Percentiles rank a stretch among this genome's conserved stretches.
Evolutionary conservation across 2,329 filamentous ascomycete species (phyloP).

Genomic region (Bipolaris oryzae): DNA sequence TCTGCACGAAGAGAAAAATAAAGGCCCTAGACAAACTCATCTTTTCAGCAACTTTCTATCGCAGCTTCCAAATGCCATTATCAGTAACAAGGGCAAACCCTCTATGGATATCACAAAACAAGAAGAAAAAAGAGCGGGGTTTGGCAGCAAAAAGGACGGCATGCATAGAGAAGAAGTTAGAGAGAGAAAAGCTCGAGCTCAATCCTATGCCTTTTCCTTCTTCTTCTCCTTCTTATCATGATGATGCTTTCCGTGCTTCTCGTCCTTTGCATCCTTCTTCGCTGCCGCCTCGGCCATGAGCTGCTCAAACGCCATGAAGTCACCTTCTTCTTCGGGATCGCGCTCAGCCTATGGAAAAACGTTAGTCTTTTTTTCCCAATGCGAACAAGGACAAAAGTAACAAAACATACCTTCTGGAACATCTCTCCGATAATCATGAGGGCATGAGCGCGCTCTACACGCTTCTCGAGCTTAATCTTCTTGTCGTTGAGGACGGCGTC

Average conservation of each 20-base stretch:
- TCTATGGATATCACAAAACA: constrained; percentile 41
- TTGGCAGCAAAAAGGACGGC: neutral
- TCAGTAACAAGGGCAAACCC: constrained; percentile 11
- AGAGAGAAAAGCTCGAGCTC: neutral
- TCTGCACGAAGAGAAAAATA: too few species aligned
- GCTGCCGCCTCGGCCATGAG: constrained; percentile 94
- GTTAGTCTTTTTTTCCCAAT: neutral
- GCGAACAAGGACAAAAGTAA: neutral
- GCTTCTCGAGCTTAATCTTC: constrained; percentile 80
- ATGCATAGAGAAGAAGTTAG: neutral
- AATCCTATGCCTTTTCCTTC: constrained; percentile 31
- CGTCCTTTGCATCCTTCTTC: constrained; percentile 85
- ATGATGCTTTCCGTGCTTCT: constrained; percentile 76
- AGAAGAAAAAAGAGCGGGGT: constrained; percentile 14
- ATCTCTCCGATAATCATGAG: constrained; percentile 88
- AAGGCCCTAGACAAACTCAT: neutral
- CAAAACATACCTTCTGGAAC: constrained; percentile 74
- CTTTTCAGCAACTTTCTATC: neutral
- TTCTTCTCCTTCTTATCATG: constrained; percentile 44
- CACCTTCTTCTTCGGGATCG: constrained; percentile 93
- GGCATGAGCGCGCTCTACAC: constrained; percentile 88
- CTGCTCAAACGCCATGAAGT: constrained; percentile 98
- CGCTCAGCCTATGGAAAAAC: constrained; percentile 70
- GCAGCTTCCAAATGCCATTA: neutral
- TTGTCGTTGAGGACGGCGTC: constrained; percentile 82